Evolutionary conservation across 345 rosid genomes (phyloP), one percentile per base, ranked within the genome.

Genomic region (Rhodamnia argentea): DNA sequence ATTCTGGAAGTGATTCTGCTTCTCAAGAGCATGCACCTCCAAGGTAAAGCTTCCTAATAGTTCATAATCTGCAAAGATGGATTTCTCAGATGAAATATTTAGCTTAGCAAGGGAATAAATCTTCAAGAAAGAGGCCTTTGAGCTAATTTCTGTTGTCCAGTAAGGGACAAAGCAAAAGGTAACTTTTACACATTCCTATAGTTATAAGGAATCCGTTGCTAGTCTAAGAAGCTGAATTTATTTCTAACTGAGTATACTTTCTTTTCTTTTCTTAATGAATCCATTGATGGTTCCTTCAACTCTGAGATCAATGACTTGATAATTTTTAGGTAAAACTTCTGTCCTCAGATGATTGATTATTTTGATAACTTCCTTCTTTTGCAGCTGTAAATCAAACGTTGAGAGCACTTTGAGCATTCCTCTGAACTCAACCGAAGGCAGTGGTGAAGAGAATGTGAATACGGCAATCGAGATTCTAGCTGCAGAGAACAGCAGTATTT

Each of bases 21-120:
- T 91, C 96, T 90, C 90, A 90, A 22, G 96, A 93, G 62, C 88
- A 85, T 74, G 91, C 95, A 4, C 95, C 96, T 53, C 88, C 70
- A 92, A 95, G 99, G 99, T 96, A 88, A 13, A 82, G 40, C 81
- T 54, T 57, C 10, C 84, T 54, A 16, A 32, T n/a, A 54, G 57
- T 75, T 82, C 82, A 20, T 32, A 52, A 54, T n/a, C n/a, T 83
- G 84, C 62, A 83, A 83, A 54, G 57, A 51, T 7, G 56, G 16
- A 15, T 82, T 82, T 82, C 40, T 53, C 56, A 51, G 84, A 82
- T 82, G 84, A 51, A 82, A 82, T 29, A 16, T 52, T 54, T 52
- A 83, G 16, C 37, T 32, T 83, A 70, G 81, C 47, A 70, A 20
- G 26, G 26, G 14, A 20, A 70, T 37, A 70, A 20, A 70, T 70